phyloP scores from a whole-genome alignment of 352 stramenopile genomes.

The Phytophthora sojae region DNA sequence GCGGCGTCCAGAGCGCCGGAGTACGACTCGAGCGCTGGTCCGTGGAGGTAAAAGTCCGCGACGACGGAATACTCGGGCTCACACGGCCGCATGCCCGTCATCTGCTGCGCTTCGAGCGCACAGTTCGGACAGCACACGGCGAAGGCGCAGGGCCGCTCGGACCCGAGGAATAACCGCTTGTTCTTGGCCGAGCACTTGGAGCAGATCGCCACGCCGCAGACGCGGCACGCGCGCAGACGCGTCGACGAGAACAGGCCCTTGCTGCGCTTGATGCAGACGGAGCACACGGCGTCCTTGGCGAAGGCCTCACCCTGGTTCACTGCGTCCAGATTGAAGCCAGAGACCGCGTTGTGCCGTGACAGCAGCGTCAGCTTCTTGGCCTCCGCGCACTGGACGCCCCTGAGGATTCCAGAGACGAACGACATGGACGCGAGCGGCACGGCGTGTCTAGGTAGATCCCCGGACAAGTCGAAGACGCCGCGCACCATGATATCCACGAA shows the following conservation, averaged over 20 bases:
- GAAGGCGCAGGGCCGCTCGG: conserved; percentile 24
- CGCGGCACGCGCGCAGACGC: conserved; percentile 26
- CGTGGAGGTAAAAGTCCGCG: conserved; percentile 34
- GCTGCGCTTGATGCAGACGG: conserved; percentile 41
- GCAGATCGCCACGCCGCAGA: conserved; percentile 37
- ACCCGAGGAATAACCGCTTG: conserved; percentile 35
- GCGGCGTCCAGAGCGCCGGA: conserved; percentile 21
- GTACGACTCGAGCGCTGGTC: conserved; percentile 27
- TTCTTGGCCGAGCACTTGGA: conserved; percentile 41
- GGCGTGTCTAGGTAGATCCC: conserved; percentile 41
- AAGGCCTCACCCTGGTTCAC: conserved; percentile 22
- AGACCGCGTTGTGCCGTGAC: conserved; percentile 31
- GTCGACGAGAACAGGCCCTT: conserved; percentile 29
- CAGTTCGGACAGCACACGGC: conserved; percentile 43
- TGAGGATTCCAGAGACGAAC: conserved; percentile 46
- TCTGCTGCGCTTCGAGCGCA: conserved; percentile 40
- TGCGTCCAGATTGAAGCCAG: conserved; percentile 32
- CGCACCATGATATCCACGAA: conserved; percentile 56
- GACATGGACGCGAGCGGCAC: conserved; percentile 41
- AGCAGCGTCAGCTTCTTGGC: conserved; percentile 69
- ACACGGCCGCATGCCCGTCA: conserved; percentile 32
- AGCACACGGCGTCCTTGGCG: conserved; percentile 31
- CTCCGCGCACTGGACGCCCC: conserved; percentile 50
- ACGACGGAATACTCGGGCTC: conserved; percentile 31
- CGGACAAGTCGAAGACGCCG: conserved; percentile 51